Percentiles rank a stretch among this genome's conserved stretches.
Evolutionary conservation across 176 grass and related monocot genomes (phyloP).

Genomic region (Oryza meridionalis): DNA sequence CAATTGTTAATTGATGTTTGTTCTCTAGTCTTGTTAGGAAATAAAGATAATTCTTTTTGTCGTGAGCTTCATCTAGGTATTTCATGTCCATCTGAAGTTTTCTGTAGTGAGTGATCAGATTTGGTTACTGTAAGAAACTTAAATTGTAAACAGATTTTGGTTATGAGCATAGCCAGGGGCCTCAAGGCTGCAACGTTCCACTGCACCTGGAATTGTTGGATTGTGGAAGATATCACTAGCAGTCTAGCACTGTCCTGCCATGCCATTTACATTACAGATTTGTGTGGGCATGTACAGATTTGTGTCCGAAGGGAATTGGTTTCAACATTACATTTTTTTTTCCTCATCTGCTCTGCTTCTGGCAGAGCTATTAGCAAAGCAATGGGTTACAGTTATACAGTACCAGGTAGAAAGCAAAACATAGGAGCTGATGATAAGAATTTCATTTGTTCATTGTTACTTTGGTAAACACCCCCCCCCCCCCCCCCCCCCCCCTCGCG

Average conservation of each 20-base stretch:
- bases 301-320: conserved; percentile 16
- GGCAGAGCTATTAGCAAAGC: neutral
- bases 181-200: conserved; percentile 32
- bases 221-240: neutral
- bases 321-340: neutral
- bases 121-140: conserved; percentile 41
- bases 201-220: neutral
- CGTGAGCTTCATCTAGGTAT: conserved; percentile 44
- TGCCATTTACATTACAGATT: no score
- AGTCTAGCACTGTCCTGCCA: neutral
- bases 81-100: conserved; percentile 35
- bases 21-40: conserved; percentile 55
- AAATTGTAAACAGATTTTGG: conserved; percentile 39
- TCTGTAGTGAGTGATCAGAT: conserved; percentile 28
- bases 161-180: conserved; percentile 18
- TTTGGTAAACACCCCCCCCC: neutral
- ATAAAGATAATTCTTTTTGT: conserved; percentile 43
- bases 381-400: neutral
- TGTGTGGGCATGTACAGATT: neutral
- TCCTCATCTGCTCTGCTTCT: neutral
- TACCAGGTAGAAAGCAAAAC: neutral
- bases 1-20: conserved; percentile 34
- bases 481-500: neutral
- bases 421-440: neutral
- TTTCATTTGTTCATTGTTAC: neutral